These are phyloP conservation scores for Kurtzmaniella quercitrusa DNA, from an alignment of 1,139 yeast species.

Conservation along the genomic window DNA sequence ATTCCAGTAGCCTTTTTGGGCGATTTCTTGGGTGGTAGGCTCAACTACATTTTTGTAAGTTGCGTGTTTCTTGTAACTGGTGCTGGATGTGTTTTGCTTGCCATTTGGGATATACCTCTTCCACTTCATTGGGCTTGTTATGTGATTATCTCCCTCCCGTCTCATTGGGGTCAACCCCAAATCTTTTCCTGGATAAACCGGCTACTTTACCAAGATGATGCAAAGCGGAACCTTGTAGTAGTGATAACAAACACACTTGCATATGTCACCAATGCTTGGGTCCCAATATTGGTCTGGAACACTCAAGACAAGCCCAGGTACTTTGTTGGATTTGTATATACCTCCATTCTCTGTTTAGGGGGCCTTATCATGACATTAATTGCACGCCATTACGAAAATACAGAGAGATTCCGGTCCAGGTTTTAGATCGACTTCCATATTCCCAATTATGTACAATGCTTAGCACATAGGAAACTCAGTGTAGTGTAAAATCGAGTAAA, in stretches of 20 bases:
- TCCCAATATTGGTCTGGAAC: constrained; percentile 45
- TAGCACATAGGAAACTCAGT: background rate
- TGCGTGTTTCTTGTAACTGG: constrained; percentile 30
- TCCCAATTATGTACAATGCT: background rate
- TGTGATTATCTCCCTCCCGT: constrained; percentile 43
- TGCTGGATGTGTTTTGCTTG: constrained; percentile 39
- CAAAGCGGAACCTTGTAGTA: constrained; percentile 48
- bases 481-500: background rate
- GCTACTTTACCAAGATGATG: constrained; percentile 39
- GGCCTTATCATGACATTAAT: constrained; percentile 35
- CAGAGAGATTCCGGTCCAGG: background rate
- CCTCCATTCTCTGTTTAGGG: constrained; percentile 35
- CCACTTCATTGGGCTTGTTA: constrained; percentile 48
- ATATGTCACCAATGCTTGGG: constrained; percentile 48
- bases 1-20: constrained; percentile 35
- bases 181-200: constrained; percentile 57
- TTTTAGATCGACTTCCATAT: background rate
- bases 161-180: constrained; percentile 39
- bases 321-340: constrained; percentile 46
- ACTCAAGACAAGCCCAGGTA: constrained; percentile 46
- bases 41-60: constrained; percentile 32
- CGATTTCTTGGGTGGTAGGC: constrained; percentile 40
- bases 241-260: constrained; percentile 49
- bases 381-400: background rate
- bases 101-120: constrained; percentile 43